Base-by-base conservation (phyloP, 345 rosid genomes). In the Cochlearia excelsa region DNA sequence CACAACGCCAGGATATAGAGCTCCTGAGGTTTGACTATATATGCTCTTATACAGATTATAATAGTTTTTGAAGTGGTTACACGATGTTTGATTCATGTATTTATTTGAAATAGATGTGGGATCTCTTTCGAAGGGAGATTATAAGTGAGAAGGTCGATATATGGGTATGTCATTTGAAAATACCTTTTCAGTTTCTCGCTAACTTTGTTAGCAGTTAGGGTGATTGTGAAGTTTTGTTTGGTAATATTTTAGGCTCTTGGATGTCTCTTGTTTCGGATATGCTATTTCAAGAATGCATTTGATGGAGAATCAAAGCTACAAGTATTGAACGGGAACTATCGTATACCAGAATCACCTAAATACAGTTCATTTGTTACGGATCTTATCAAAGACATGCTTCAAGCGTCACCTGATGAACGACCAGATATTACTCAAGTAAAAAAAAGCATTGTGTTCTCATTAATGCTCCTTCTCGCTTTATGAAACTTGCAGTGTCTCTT, bases 291-390 rank as follows among this genome's bases (percentile, higher is more conserved):
- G 78, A 87, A 77, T 73, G 99, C 99, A 30, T 90, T 94, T 69
- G 99, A 94, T 75, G 97, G 96, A 54, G 99, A 90, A 74, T 94
- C 99, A 53, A 90, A 94, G 81, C 78, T 94, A 4, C 99, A 94
- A 68, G 75, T 94, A 41, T 73, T 94, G 67, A 94, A 94, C 8
- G 99, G 97, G 71, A 94, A 94, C 56, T 94, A 87, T 64, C 90
- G 90, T 29, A 82, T 94, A 53, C 97, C 96, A 3, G 96, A 87
- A 47, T 52, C 77, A 9, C 97, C 99, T 23, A 84, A 82, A 50
- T 94, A 79, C 81, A 87, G 83, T 78, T 71, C 79, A 5, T 58
- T 57, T 47, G 74, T 90, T 52, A 79, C 83, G 3, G 83, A 81
- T 67, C 78, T 94, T 35, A 84, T 94, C 61, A 81, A 69, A 73